Conservation (phyloP, 2,329 filamentous ascomycete genomes). For the Diaporthe vexans region DNA sequence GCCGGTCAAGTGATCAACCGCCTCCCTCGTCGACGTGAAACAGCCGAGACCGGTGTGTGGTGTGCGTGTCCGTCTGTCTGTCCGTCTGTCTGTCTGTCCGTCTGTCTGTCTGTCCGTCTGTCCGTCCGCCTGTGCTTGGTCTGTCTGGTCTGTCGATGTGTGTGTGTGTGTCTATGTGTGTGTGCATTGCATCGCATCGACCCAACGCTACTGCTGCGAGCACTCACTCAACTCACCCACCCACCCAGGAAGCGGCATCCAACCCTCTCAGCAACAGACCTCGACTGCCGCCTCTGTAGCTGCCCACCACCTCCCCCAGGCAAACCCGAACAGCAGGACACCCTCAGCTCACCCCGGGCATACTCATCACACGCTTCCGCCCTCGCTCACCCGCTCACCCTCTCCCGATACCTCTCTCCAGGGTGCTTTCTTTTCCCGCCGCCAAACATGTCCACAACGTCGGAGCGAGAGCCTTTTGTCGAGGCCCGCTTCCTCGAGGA, state of each 20-base stretch:
- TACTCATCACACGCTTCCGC: too few species aligned
- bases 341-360: too few species aligned
- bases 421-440: neutral
- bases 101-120: neutral
- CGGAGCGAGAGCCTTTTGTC: slow-evolving; percentile 39
- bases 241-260: too few species aligned
- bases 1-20: slow-evolving; percentile 27
- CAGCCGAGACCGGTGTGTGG: slow-evolving; percentile 21
- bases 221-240: neutral
- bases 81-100: neutral
- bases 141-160: too few species aligned
- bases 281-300: too few species aligned
- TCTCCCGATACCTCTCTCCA: neutral
- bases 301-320: neutral
- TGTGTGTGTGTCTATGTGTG: neutral
- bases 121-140: neutral
- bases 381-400: neutral
- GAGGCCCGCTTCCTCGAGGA: slow-evolving; percentile 41
- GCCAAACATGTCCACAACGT: slow-evolving; percentile 38
- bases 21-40: slow-evolving; percentile 21
- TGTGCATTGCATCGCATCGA: neutral
- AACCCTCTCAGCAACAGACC: too few species aligned
- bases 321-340: too few species aligned
- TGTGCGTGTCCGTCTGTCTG: neutral
- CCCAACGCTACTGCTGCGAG: neutral